Conservation (phyloP, 495 filamentous ascomycete species). For the Evansstolkia leycettana region DNA sequence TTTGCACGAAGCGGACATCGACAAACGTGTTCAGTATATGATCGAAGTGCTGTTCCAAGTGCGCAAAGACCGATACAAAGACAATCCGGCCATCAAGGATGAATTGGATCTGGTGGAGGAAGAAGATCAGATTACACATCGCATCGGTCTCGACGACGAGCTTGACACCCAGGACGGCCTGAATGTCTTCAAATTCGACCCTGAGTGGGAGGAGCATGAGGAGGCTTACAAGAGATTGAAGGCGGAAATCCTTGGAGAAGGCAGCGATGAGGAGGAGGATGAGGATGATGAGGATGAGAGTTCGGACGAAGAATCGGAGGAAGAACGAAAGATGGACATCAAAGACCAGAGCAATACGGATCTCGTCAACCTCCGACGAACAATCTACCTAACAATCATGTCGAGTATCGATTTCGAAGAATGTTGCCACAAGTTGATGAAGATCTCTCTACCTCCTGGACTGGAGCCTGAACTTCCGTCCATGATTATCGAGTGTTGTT, state of each 20-base stretch:
- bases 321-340: slow-evolving; percentile 73
- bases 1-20: slow-evolving; percentile 88
- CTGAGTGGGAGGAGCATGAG: slow-evolving; percentile 84
- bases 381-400: slow-evolving; percentile 97
- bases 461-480: slow-evolving; percentile 82
- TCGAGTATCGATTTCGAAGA: slow-evolving; percentile 90
- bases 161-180: slow-evolving; percentile 72
- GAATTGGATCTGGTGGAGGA: slow-evolving; percentile 94
- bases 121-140: slow-evolving; percentile 93
- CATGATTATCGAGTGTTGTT: slow-evolving; percentile 95
- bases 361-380: slow-evolving; percentile 81
- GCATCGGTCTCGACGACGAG: slow-evolving; percentile 63
- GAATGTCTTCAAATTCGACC: slow-evolving; percentile 92
- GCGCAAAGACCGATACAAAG: slow-evolving; percentile 91
- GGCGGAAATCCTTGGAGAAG: slow-evolving; percentile 90
- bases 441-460: slow-evolving; percentile 76
- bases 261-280: slow-evolving; percentile 62
- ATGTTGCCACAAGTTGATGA: slow-evolving; percentile 89
- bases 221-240: slow-evolving; percentile 79
- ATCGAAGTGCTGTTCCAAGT: slow-evolving; percentile 97
- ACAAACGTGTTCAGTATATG: slow-evolving; percentile 96
- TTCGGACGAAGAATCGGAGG: slow-evolving; percentile 69
- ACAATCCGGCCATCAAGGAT: slow-evolving; percentile 79
- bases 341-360: slow-evolving; percentile 96
- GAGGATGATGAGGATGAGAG: slow-evolving; percentile 60